Conservation (phyloP, 2,329 filamentous ascomycete species). For the Coniella vitis region DNA sequence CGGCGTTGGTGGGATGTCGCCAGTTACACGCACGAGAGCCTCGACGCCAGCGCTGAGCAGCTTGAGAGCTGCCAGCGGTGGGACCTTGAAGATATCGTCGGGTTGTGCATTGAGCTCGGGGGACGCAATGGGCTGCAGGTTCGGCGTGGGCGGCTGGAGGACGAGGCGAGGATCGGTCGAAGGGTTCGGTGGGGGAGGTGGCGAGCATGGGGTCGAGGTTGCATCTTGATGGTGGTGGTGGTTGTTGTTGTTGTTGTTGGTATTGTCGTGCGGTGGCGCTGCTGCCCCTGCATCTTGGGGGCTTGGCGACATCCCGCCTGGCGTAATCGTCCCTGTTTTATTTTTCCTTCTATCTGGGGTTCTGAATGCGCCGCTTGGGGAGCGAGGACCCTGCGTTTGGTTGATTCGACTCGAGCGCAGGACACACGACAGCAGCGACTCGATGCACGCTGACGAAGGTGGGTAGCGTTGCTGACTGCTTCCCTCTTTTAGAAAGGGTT, state of each 20-base stretch:
- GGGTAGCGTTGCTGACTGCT: neutral
- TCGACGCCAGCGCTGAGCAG: conserved; percentile 69
- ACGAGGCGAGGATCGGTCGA: conserved; percentile 30
- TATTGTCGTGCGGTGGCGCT: neutral
- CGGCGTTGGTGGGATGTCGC: conserved; percentile 76
- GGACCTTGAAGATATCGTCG: conserved; percentile 67
- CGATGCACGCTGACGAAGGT: no score
- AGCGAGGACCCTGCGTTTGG: neutral
- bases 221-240: conserved; percentile 16
- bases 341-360: no score
- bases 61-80: conserved; percentile 68
- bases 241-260: neutral
- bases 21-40: conserved; percentile 62
- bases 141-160: conserved; percentile 12
- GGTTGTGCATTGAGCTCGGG: conserved; percentile 26
- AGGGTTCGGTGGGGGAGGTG: conserved; percentile 32
- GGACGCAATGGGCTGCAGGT: conserved; percentile 22
- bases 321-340: no score
- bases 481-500: no score
- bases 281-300: conserved; percentile 8
- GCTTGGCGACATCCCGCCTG: conserved; percentile 14
- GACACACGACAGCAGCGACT: neutral
- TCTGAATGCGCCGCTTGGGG: neutral
- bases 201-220: conserved; percentile 23
- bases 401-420: neutral